Base-by-base conservation (phyloP, 148 eudicot genomes). In the Talinum fruticosum region DNA sequence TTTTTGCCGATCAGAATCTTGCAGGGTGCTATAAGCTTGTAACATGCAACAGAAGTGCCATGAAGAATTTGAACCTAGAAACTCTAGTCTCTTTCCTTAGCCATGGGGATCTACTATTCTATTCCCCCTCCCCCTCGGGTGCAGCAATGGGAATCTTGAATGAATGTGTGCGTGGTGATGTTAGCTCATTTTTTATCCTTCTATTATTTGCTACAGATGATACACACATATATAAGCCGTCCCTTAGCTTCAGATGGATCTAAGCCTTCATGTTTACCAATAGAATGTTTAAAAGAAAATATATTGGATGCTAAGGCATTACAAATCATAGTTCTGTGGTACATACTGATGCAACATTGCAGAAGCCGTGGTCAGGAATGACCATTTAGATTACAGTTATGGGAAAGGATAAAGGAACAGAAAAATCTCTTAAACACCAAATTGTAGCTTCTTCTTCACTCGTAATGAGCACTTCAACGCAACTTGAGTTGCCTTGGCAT, bases 341-440 rank as follows among this genome's bases (percentile, higher is more conserved):
- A 67, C 65, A 78, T 75, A 78, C 73, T 74, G 81, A 29, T 61
- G 45, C 74, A 57, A 73, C 62, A 68, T 73, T 77, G 79, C 72
- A 69, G 30, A 82, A 69, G 32, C 69, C 28, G 7, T 69, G 84
- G 75, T 68, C 71, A 19, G 45, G 24, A 34, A 82, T 49, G 72
- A 78, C 65, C 71, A 69, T 59, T 57, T 57, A 61, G 75, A 78
- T 78, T 59, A 70, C 84, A 61, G 71, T 73, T 74, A 74, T 65
- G 53, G 57, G 69, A 67, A 78, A 69, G 65, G 78, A 74, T 82
- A 68, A 59, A 59, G 67, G 83, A 81, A 64, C 71, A 26, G 10
- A 51, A 45, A 28, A 71, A 73, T 78, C 65, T 67, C 78, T 77
- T 67, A 33, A 51, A 57, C 71, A 74, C 67, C 26, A 74, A 73